A percentile compares a stretch with the other conserved stretches of the same genome.
Evolutionary conservation across 306 rosid genomes (phyloP).

Genomic region (Macrotyloma uniflorum): DNA sequence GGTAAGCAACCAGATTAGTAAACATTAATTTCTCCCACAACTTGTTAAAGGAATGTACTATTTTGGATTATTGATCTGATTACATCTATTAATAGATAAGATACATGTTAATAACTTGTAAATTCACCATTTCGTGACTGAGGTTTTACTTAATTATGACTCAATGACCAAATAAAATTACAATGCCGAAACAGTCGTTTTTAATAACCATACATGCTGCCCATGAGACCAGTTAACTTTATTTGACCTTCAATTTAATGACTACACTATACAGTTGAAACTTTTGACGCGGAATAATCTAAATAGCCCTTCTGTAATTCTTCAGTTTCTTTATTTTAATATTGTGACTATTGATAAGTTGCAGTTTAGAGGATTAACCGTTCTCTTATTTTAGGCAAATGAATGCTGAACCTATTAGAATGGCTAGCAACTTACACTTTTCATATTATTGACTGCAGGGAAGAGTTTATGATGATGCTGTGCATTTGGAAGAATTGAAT

Average conservation of each 20-base stretch:
- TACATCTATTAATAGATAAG: not conserved
- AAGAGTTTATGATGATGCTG: slow-evolving; percentile 63
- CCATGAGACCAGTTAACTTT: not conserved
- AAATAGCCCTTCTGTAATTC: not conserved
- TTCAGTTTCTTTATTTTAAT: slow-evolving; percentile 2
- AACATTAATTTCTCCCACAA: not conserved
- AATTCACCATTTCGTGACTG: slow-evolving; percentile 5
- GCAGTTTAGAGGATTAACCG: not conserved
- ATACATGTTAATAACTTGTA: slow-evolving; percentile 10
- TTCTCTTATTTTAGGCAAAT: slow-evolving; percentile 4
- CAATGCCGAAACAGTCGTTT: slow-evolving; percentile 2
- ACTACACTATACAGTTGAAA: not conserved
- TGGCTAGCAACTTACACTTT: not conserved
- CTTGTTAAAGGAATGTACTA: not conserved
- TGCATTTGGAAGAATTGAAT: slow-evolving; percentile 77
- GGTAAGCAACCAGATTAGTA: slow-evolving; percentile 47
- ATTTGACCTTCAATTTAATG: not conserved
- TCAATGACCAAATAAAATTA: slow-evolving; percentile 1
- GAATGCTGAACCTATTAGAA: slow-evolving; percentile 12
- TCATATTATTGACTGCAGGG: slow-evolving; percentile 48
- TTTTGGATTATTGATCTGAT: not conserved
- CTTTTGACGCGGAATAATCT: not conserved
- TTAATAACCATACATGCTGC: not conserved
- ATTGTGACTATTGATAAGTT: not conserved
- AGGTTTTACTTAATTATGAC: not conserved